Conservation (phyloP, 2,329 filamentous ascomycete species). For the Alternaria solani region DNA sequence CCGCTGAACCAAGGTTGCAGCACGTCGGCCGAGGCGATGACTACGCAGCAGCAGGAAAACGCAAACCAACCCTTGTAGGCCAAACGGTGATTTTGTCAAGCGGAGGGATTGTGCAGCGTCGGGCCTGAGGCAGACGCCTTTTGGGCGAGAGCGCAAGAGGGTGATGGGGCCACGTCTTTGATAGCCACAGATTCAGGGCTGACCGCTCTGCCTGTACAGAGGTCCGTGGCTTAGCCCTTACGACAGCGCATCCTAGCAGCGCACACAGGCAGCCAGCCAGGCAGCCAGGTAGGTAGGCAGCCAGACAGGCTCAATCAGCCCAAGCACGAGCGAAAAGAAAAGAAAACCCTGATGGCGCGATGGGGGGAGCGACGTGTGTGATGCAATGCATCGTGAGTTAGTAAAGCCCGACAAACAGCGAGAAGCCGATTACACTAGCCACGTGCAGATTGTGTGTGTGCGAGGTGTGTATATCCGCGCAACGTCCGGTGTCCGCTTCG, state of each 20-base stretch:
- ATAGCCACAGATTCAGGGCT: conserved; percentile 37
- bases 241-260: conserved; percentile 31
- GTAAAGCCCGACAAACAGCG: conserved; percentile 26
- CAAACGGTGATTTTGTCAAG: conserved; percentile 2
- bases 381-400: conserved; percentile 29
- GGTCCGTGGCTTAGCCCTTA: conserved; percentile 35
- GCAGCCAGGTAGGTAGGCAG: conserved; percentile 11
- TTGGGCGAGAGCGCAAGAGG: conserved; percentile 27
- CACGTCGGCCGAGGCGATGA: conserved; percentile 28
- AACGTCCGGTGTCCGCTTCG: conserved; percentile 18
- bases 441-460: not conserved
- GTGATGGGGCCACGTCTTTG: conserved; percentile 25
- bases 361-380: conserved; percentile 10
- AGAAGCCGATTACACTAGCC: conserved; percentile 8
- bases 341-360: not conserved
- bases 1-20: conserved; percentile 12
- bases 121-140: not conserved
- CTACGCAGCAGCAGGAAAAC: conserved; percentile 14
- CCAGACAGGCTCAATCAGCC: conserved; percentile 14
- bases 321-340: conserved; percentile 4
- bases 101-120: conserved; percentile 9
- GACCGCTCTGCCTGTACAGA: conserved; percentile 34
- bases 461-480: conserved; percentile 14
- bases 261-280: not conserved
- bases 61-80: conserved; percentile 6